Evolutionary conservation across 1,284 basidiomycete species (phyloP), one percentile per base, ranked within the genome.

Genomic region (Mycosarcoma maydis): DNA sequence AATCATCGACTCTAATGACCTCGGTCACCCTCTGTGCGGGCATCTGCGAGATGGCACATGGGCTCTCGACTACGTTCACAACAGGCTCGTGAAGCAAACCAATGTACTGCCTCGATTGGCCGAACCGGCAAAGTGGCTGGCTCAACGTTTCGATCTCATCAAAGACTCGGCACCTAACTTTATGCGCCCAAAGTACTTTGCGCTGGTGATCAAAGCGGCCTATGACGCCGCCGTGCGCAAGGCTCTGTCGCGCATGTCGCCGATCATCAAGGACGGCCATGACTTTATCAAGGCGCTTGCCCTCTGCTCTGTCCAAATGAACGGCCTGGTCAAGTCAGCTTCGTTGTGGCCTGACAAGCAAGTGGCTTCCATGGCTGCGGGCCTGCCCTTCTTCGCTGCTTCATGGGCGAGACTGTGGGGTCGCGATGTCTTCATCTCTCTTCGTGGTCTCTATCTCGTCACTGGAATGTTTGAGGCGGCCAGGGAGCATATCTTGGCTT

Each of bases 11-110:
- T 34, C 51, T 29, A 78, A 78, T 43, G 77, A 78, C 49, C 69
- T 78, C 9, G 77, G 77, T 27, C 77, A 78, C 33, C 66, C 77
- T 9, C 44, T 78, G 13, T 78, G 77, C 44, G 75, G 40, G 16
- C 75, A 78, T 40, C 59, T 78, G 16, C 71, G 77, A 30, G 57
- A 74, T 13, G 77, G 75, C 19, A 57, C 73, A 16, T 78, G 77
- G 77, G 69, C 77, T 24, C 43, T 77, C 16, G 77, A 78, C 70
- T 77, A 77, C 30, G 60, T 76, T 13, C 70, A 75, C 37, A 37
- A 58, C 10, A 87, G 95, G 27, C 83, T 98, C 30, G 84, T 85
- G 49, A 87, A 87, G 91, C 71, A 73, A 36, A 29, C 38, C 37
- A 48, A 54, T 6, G 43, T 66, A 6, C 67, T 78, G 47, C 76